Conservation (phyloP, 768 basidiomycete genomes). For the Gloeostereum incarnatum region DNA sequence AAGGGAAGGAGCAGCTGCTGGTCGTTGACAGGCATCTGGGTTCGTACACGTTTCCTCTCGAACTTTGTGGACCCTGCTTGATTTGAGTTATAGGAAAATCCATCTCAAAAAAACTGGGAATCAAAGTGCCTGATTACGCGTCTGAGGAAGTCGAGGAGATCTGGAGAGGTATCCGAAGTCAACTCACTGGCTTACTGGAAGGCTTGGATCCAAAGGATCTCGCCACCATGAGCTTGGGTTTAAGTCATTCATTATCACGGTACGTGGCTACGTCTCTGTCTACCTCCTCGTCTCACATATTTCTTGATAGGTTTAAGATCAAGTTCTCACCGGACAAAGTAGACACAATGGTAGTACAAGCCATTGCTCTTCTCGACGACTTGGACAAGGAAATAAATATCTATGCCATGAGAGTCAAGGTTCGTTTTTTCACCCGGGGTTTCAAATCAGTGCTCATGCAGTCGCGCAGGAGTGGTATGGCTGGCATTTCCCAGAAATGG, state of each 20-base stretch:
- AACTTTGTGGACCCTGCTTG: neutral
- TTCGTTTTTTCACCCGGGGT: conserved; percentile 20
- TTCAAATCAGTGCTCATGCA: neutral
- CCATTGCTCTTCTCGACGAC: conserved; percentile 95
- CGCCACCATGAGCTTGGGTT: conserved; percentile 95
- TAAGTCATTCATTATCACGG: conserved; percentile 95
- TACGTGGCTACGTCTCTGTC: conserved; percentile 20
- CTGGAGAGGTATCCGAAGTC: conserved; percentile 91
- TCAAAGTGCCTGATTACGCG: conserved; percentile 77
- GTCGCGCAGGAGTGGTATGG: conserved; percentile 93
- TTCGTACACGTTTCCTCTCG: conserved; percentile 27
- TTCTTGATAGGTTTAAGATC: conserved; percentile 83
- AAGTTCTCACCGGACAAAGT: conserved; percentile 99
- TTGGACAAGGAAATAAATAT: conserved; percentile 99
- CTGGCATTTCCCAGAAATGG: conserved; percentile 99
- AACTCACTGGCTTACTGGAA: conserved; percentile 79
- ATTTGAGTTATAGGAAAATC: conserved; percentile 47
- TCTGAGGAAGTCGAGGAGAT: conserved; percentile 59
- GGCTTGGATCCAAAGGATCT: conserved; percentile 91
- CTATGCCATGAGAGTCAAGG: conserved; percentile 98
- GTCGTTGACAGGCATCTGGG: conserved; percentile 90
- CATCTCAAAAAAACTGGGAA: conserved; percentile 90
- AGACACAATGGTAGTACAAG: conserved; percentile 99
- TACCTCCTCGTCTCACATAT: neutral
- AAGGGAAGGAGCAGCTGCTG: conserved; percentile 75